Conservation (phyloP, 139 green algal species). For the Haematococcus lacustris region DNA sequence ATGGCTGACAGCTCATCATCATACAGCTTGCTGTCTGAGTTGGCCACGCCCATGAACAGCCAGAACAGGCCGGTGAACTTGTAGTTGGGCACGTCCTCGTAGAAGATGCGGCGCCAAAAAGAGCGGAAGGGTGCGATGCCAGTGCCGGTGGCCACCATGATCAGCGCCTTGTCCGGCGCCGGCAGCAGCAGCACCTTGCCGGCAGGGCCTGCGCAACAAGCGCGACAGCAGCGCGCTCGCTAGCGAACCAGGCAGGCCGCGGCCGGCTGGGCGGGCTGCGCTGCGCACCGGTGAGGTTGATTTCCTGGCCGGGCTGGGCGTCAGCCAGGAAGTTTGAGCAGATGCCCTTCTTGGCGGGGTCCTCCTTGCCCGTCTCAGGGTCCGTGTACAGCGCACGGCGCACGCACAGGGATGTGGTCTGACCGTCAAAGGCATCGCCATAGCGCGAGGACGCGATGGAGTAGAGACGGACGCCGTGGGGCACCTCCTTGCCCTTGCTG, state of each 20-base stretch:
- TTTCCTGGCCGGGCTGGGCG: slow-evolving; percentile 79
- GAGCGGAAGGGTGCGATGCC: slow-evolving; percentile 96
- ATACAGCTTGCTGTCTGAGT: slow-evolving; percentile 93
- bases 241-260: no score
- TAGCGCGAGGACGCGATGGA: slow-evolving; percentile 96
- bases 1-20: slow-evolving; percentile 85
- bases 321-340: slow-evolving; percentile 99
- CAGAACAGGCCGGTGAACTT: slow-evolving; percentile 93
- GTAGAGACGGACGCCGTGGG: slow-evolving; percentile 93
- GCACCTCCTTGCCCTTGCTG: slow-evolving; percentile 91
- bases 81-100: slow-evolving; percentile 90
- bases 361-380: slow-evolving; percentile 82
- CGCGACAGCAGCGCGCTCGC: no score
- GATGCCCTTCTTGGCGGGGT: slow-evolving; percentile 96
- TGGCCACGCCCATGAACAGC: slow-evolving; percentile 99
- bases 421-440: slow-evolving; percentile 91
- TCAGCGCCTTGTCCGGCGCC: slow-evolving; percentile 80
- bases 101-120: slow-evolving; percentile 93
- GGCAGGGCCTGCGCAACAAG: slow-evolving; percentile 88
- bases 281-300: slow-evolving; percentile 90
- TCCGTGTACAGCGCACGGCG: slow-evolving; percentile 86
- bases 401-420: slow-evolving; percentile 94
- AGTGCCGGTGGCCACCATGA: slow-evolving; percentile 98
- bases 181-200: slow-evolving; percentile 97
- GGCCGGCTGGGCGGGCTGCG: no score